A percentile compares a stretch with the other conserved stretches of the same genome.
phyloP scores from a whole-genome alignment of 1,284 basidiomycete species.

The Boletus semigastroideus region DNA sequence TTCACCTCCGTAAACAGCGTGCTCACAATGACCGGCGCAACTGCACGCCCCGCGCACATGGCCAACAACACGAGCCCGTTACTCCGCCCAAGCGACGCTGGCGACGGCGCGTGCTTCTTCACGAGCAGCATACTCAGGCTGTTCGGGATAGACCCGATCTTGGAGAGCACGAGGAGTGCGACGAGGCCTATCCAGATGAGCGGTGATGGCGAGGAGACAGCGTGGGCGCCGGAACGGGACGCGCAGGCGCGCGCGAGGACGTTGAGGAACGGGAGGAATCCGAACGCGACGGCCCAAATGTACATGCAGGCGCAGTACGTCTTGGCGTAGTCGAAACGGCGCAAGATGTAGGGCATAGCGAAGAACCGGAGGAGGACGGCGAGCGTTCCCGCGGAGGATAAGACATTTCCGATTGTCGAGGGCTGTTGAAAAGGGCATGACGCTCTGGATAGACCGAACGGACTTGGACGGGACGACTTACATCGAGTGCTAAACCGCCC shows the following conservation, averaged over 20 bases:
- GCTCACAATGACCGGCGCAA: slow-evolving; percentile 20
- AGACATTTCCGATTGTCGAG: slow-evolving; percentile 13
- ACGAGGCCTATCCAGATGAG: slow-evolving; percentile 19
- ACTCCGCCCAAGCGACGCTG: slow-evolving; percentile 15
- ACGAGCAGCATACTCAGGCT: slow-evolving; percentile 21
- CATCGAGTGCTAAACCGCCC: slow-evolving; percentile 19
- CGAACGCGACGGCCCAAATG: slow-evolving; percentile 18
- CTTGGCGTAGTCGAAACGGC: slow-evolving; percentile 17
- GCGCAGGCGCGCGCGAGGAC: slow-evolving; percentile 3
- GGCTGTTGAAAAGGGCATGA: slow-evolving; percentile 9
- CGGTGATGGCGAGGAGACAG: not conserved
- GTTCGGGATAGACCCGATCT: slow-evolving; percentile 15
- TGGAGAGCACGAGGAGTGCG: slow-evolving; percentile 17
- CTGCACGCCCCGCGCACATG: slow-evolving; percentile 21
- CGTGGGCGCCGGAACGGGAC: not conserved
- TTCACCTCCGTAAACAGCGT: slow-evolving; percentile 24
- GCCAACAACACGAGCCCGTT: slow-evolving; percentile 24
- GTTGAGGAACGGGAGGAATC: slow-evolving; percentile 17
- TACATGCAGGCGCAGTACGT: slow-evolving; percentile 23
- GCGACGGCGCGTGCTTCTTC: slow-evolving; percentile 18
- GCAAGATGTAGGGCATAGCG: slow-evolving; percentile 20
- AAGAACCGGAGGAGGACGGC: slow-evolving; percentile 16
- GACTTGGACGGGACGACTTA: not conserved
- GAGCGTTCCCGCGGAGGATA: slow-evolving; percentile 15
- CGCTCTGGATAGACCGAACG: not conserved